Evolutionary conservation across 345 rosid genomes (phyloP).

Genomic region (Populus nigra): DNA sequence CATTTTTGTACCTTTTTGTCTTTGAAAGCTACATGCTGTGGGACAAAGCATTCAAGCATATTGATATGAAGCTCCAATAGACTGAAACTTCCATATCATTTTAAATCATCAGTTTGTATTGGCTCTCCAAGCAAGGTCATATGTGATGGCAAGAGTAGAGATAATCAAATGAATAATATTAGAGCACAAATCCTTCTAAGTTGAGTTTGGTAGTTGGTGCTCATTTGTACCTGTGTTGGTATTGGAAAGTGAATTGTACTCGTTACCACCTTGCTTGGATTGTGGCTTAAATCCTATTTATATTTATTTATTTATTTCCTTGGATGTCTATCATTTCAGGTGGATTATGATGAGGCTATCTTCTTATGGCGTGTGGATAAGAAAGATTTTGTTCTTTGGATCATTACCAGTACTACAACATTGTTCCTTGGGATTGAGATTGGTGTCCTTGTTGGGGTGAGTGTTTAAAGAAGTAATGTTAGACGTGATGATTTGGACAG

Average conservation of each 20-base stretch:
- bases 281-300: neutral
- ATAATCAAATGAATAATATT: neutral
- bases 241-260: neutral
- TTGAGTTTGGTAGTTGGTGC: neutral
- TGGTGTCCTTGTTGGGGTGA: constrained; percentile 96
- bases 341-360: constrained; percentile 92
- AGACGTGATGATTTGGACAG: neutral
- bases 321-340: constrained; percentile 48
- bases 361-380: constrained; percentile 95
- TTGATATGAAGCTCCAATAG: neutral
- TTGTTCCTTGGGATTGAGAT: constrained; percentile 95
- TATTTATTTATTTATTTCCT: constrained; percentile 7
- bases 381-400: constrained; percentile 97
- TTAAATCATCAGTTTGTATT: neutral
- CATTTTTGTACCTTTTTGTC: neutral
- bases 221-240: neutral
- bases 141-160: neutral
- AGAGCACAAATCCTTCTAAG: neutral
- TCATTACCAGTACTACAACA: constrained; percentile 67
- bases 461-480: constrained; percentile 21
- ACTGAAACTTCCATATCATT: neutral
- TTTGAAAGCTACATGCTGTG: neutral
- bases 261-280: neutral
- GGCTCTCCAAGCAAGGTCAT: neutral
- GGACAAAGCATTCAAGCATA: neutral